phyloP scores from a whole-genome alignment of 2,329 filamentous ascomycete species.

The Neophaeococcomyces mojaviensis region DNA sequence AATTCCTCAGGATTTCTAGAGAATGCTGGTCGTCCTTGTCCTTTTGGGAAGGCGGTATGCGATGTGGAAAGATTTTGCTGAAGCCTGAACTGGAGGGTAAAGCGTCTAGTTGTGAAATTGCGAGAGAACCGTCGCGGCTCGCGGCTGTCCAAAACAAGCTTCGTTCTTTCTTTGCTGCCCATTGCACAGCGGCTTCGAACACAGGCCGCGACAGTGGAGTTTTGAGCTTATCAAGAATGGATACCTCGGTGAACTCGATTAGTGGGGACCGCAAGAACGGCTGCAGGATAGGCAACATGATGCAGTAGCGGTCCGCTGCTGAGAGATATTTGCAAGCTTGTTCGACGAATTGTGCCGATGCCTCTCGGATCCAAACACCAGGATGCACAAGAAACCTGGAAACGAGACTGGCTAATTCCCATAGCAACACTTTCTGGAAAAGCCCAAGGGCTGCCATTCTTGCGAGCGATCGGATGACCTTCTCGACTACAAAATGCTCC shows the following conservation, averaged over 20 bases:
- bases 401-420: conserved; percentile 79
- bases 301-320: conserved; percentile 72
- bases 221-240: conserved; percentile 73
- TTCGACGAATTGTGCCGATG: conserved; percentile 74
- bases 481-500: conserved; percentile 90
- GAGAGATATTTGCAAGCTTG: conserved; percentile 69
- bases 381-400: conserved; percentile 86
- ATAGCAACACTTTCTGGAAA: conserved; percentile 73
- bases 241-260: conserved; percentile 62
- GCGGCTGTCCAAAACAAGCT: conserved; percentile 82
- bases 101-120: conserved; percentile 52
- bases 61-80: conserved; percentile 49
- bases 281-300: conserved; percentile 69
- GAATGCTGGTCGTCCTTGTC: conserved; percentile 94
- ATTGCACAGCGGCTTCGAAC: conserved; percentile 76
- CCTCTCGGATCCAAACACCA: conserved; percentile 90
- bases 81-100: conserved; percentile 42
- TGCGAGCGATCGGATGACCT: conserved; percentile 77
- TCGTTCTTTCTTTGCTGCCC: conserved; percentile 74
- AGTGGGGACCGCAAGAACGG: conserved; percentile 73
- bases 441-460: conserved; percentile 82
- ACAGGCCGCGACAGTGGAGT: conserved; percentile 70
- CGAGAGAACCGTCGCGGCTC: conserved; percentile 62
- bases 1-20: conserved; percentile 74
- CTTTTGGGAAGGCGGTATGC: conserved; percentile 40